phyloP scores from a whole-genome alignment of 2,329 filamentous ascomycete species.

The Mollisia scopiformis region DNA sequence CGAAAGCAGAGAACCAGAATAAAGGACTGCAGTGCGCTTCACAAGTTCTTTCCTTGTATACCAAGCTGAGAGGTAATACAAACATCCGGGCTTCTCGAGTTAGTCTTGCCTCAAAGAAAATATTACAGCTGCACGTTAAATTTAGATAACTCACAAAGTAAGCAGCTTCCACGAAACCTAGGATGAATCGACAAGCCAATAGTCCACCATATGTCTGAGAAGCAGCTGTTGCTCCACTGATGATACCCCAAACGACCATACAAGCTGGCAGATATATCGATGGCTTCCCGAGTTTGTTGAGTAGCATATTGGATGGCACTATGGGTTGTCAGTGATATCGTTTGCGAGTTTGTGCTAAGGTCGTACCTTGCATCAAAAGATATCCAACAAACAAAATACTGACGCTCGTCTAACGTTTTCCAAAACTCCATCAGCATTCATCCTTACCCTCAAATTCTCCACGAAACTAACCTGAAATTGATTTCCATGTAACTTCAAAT shows the following conservation, averaged over 20 bases:
- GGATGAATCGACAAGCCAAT: conserved; percentile 49
- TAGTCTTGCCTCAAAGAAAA: background rate
- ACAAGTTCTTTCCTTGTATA: conserved; percentile 72
- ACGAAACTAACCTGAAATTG: conserved; percentile 43
- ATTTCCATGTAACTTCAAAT: conserved; percentile 42
- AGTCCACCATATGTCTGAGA: conserved; percentile 50
- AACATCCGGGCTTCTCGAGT: conserved; percentile 50
- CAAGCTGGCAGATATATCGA: conserved; percentile 52
- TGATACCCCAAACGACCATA: conserved; percentile 52
- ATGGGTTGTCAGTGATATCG: background rate
- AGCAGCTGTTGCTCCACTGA: conserved; percentile 52
- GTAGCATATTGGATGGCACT: conserved; percentile 50
- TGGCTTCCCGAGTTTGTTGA: conserved; percentile 52
- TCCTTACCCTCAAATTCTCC: background rate
- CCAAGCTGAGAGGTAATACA: conserved; percentile 68
- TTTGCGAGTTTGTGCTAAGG: background rate
- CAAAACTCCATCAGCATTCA: background rate
- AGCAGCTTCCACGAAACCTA: conserved; percentile 58
- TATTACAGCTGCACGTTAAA: background rate
- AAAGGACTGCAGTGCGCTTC: conserved; percentile 66
- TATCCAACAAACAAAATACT: conserved; percentile 44
- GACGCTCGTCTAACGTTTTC: conserved; percentile 38
- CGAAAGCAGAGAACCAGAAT: conserved; percentile 69
- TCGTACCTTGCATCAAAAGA: conserved; percentile 41
- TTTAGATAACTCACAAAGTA: conserved; percentile 47